Conservation (phyloP, 805 yeast genomes). For the Maudiozyma serrabonitensis region DNA sequence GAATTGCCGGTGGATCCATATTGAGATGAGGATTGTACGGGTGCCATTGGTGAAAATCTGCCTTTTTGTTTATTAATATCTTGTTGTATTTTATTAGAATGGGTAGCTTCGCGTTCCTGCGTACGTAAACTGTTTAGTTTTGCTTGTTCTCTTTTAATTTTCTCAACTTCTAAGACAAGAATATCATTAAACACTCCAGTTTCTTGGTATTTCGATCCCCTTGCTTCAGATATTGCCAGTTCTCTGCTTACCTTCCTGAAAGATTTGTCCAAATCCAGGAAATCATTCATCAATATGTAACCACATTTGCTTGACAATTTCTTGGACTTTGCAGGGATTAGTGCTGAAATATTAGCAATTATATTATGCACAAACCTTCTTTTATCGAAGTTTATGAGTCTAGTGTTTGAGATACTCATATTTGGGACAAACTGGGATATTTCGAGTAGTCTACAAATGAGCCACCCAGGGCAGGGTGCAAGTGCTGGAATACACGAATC, state of each 20-base stretch:
- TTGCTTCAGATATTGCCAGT: constrained; percentile 35
- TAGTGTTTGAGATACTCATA: constrained; percentile 54
- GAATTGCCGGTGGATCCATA: background rate
- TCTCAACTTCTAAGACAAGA: constrained; percentile 41
- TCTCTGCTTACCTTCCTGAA: constrained; percentile 27
- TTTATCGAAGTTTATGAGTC: constrained; percentile 77
- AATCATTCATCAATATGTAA: constrained; percentile 15
- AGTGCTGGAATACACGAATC: constrained; percentile 33
- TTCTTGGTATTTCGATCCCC: constrained; percentile 30
- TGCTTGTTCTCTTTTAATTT: constrained; percentile 42
- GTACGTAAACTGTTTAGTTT: constrained; percentile 33
- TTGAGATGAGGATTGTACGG: background rate
- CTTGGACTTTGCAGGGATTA: constrained; percentile 24
- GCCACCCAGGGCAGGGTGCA: constrained; percentile 89
- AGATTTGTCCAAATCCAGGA: constrained; percentile 24
- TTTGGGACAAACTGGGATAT: constrained; percentile 71
- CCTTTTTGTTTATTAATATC: constrained; percentile 5
- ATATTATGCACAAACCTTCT: constrained; percentile 58
- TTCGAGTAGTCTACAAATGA: constrained; percentile 68
- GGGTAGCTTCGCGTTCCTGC: constrained; percentile 32
- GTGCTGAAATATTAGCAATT: constrained; percentile 42
- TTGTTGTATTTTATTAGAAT: constrained; percentile 22
- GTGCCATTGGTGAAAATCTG: constrained; percentile 11
- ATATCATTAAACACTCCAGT: constrained; percentile 37
- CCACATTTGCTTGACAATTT: constrained; percentile 9